Base-by-base conservation (phyloP, 1,284 basidiomycete genomes). In the Ganoderma lucidum region DNA sequence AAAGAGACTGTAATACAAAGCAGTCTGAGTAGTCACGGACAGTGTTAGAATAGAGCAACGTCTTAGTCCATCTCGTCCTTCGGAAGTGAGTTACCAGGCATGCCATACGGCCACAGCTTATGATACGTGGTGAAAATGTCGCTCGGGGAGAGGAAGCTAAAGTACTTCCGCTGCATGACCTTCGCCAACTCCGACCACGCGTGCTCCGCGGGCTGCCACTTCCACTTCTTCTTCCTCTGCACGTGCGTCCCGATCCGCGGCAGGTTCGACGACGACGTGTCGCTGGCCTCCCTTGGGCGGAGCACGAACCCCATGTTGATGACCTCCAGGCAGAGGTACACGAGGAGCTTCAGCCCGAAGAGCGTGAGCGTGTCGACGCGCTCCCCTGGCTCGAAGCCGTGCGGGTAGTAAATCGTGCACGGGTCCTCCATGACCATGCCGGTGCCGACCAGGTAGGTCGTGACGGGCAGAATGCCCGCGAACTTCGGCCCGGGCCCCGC, bases 251-350 rank as follows among this genome's bases (percentile, higher is more conserved):
- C 55, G 32, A 58, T 58, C 32, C 15, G 30, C 15, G 32, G 32
- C 30, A 58, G 55, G 10, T 32, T 35, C 8, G 30, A 32, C 32
- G 55, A 37, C 55, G 55, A 37, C 55, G 30, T 58, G 32, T 58
- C 55, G 30, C 32, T 14, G 6, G 17, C 14, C 15, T 58, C 55
- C 32, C 55, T 17, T 3, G 55, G 55, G 30, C 55, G 55, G 30
- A 58, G 55, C 32, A 58, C 55, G 55, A 35, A n/a, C 6, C 55
- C 55, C 53, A 55, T 55, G 53, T 55, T 55, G 53, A 55, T 55
- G 28, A 17, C 30, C 53, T 32, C 53, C 5, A 58, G 55, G 55
- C 55, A 58, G 55, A 58, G 14, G 32, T 37, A 19, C 55, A 37
- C 17, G 28, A 58, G 32, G 8, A 58, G 28, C 55, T 58, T 58